These are phyloP conservation scores for Parietaria judaica DNA, from an alignment of 306 rosid species.

Conservation along the genomic window DNA sequence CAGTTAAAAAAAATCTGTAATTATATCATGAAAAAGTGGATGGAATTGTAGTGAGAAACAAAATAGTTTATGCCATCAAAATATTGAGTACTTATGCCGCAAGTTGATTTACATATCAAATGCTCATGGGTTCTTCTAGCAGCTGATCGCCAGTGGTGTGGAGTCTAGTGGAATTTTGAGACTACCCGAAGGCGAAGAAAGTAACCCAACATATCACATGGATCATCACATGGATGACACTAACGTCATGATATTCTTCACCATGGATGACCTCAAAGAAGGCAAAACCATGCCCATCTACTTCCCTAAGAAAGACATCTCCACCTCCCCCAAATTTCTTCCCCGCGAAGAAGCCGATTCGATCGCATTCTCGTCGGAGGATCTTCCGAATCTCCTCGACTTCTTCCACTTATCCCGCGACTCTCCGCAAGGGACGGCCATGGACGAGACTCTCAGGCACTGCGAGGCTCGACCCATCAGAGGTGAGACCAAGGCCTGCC, in stretches of 20 bases:
- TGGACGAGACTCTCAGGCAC: conserved; percentile 42
- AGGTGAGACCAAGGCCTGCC: conserved; percentile 66
- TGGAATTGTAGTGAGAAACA: no score
- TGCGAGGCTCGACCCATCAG: conserved; percentile 54
- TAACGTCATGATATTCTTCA: conserved; percentile 52
- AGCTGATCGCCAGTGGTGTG: conserved; percentile 26
- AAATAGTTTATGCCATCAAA: no score
- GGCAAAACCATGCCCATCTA: conserved; percentile 51
- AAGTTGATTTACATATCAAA: no score
- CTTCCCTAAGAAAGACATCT: conserved; percentile 59
- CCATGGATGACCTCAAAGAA: conserved; percentile 37
- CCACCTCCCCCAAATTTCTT: conserved; percentile 44
- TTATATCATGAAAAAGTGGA: no score
- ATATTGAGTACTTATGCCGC: no score
- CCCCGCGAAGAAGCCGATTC: conserved; percentile 40
- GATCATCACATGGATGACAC: conserved; percentile 30
- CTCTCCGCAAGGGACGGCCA: conserved; percentile 67
- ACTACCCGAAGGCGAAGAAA: not conserved
- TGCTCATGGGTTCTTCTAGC: conserved; percentile 7
- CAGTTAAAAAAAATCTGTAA: no score
- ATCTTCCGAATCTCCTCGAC: conserved; percentile 41
- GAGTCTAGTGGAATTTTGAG: conserved; percentile 13
- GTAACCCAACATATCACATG: conserved; percentile 17
- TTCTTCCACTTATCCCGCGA: conserved; percentile 36
- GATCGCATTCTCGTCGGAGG: conserved; percentile 49